Conservation (phyloP, 1,284 basidiomycete species). For the Cutaneotrichosporon arboriforme region DNA sequence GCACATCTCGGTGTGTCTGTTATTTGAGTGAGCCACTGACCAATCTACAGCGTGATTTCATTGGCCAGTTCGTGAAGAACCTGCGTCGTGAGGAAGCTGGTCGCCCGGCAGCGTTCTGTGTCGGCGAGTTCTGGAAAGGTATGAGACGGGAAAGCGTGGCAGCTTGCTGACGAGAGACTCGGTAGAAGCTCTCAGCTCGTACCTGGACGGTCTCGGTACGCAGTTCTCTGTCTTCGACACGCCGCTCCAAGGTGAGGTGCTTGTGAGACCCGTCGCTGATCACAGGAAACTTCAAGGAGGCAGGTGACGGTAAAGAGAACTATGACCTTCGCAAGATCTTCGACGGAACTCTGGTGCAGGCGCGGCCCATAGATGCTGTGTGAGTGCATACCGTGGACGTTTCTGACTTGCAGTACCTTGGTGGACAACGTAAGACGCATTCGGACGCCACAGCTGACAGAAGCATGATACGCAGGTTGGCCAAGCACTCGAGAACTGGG, state of each 20-base stretch:
- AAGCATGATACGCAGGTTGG: conserved; percentile 53
- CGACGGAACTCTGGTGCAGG: conserved; percentile 55
- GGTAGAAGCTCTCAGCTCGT: conserved; percentile 34
- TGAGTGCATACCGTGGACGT: conserved; percentile 22
- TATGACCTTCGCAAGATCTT: conserved; percentile 56
- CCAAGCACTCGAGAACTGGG: conserved; percentile 55
- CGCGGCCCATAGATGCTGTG: conserved; percentile 56
- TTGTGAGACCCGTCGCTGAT: not conserved
- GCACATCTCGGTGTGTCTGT: conserved; percentile 42
- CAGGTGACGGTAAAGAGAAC: conserved; percentile 50
- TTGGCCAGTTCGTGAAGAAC: conserved; percentile 54
- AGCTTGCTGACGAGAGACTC: conserved; percentile 30
- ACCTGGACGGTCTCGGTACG: conserved; percentile 49
- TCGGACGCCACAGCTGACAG: conserved; percentile 11
- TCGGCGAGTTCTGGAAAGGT: conserved; percentile 56
- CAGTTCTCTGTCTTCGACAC: conserved; percentile 58
- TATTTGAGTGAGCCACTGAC: not conserved
- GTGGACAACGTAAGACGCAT: conserved; percentile 49
- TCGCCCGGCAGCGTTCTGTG: conserved; percentile 49
- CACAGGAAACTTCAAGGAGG: conserved; percentile 50
- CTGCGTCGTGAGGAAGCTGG: conserved; percentile 49
- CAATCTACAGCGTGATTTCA: conserved; percentile 47
- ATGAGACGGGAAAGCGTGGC: not conserved
- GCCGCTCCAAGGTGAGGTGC: conserved; percentile 49
- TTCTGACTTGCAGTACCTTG: conserved; percentile 43